Base-by-base conservation (phyloP, 179 eudicot genomes). In the Patellifolia procumbens region DNA sequence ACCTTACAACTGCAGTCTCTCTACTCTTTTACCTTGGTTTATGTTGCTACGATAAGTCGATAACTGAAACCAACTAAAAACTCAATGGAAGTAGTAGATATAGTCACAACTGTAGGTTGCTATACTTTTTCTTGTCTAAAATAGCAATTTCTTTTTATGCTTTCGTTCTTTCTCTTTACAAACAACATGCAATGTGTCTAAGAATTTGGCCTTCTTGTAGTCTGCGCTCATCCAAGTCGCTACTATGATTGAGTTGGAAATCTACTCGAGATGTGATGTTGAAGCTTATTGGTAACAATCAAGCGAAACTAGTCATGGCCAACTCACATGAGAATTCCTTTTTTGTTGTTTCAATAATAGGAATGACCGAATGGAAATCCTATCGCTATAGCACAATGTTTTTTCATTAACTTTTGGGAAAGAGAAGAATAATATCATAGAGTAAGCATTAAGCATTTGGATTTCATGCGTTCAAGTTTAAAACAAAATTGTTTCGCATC, bases 261-360 rank as follows among this genome's bases (percentile, higher is more conserved):
- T n/a, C 29, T 49, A 51, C 78, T 16, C 28, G 55, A 68, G 16
- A 74, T 39, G 45, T 42, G 43, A 62, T 62, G 60, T 15, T 67
- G 39, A 56, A 15, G 31, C 79, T 65, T 67, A 26, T 76, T 76
- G 26, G 56, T 37, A 69, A 31, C 42, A 66, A 76, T 19, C 71
- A 66, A 28, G 55, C n/a, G 20, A 17, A 55, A 64, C 19, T 65
- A 52, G 72, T 49, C 39, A 64, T 51, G 34, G 63, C 71, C 78
- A 52, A 65, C 78, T 59, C 37, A 75, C 73, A 75, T 66, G 78
- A 19, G n/a, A 48, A 65, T 7, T 22, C 2, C 43, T 39, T 39
- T 39, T 39, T 15, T 24, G 26, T 24, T 24, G 6, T 2, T 26
- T 7, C 19, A 58, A 58, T n/a, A 56, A 6, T 0, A 20, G 22